phyloP scores from a whole-genome alignment of 2,329 filamentous ascomycete genomes.

The Blastomyces parvus region DNA sequence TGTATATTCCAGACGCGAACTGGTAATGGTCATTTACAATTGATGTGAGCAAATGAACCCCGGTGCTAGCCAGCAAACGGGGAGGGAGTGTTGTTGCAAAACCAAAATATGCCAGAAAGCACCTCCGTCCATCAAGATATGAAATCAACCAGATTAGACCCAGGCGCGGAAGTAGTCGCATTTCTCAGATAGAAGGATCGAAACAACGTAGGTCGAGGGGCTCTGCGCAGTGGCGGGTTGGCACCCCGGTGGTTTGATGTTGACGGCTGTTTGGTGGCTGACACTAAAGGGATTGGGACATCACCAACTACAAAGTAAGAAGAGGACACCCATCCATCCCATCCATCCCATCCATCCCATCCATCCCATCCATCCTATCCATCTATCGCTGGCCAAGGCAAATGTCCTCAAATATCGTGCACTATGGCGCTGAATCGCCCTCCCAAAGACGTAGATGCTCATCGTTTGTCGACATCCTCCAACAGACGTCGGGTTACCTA shows the following conservation, averaged over 20 bases:
- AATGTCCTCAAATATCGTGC: background rate
- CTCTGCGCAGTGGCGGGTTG: background rate
- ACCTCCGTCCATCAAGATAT: background rate
- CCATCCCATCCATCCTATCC: background rate
- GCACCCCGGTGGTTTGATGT: background rate
- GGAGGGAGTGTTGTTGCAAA: background rate
- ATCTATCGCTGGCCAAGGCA: background rate
- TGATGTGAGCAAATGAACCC: background rate
- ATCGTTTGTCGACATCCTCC: background rate
- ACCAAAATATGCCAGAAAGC: background rate
- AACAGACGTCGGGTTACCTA: background rate
- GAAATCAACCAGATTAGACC: background rate
- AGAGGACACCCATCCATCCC: background rate
- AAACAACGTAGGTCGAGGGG: background rate
- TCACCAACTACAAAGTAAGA: background rate
- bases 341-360: background rate
- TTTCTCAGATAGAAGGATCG: background rate
- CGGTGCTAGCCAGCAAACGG: background rate
- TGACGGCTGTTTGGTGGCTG: background rate
- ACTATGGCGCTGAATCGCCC: background rate
- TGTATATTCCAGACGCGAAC: background rate
- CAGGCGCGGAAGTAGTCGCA: background rate
- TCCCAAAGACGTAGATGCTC: background rate
- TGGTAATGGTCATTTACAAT: background rate
- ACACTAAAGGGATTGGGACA: background rate